A percentile compares a stretch with the other conserved stretches of the same genome.
phyloP scores from a whole-genome alignment of 2,329 filamentous ascomycete genomes.

The Nemania abortiva region DNA sequence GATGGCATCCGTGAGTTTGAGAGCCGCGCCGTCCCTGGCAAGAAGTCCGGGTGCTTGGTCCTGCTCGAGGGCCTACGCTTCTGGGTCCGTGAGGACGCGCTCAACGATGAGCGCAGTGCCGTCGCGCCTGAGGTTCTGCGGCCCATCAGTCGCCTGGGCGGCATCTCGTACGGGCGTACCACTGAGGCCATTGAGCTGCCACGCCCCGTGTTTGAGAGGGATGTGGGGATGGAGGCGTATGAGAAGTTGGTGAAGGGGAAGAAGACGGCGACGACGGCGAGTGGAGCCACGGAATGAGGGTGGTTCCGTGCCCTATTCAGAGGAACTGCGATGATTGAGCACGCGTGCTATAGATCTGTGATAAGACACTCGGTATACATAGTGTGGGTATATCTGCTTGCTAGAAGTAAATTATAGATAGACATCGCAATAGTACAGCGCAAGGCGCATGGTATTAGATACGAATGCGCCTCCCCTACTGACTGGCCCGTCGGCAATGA shows the following conservation, averaged over 20 bases:
- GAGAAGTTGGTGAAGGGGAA: conserved; percentile 63
- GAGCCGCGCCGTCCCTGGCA: conserved; percentile 75
- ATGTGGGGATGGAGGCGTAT: conserved; percentile 64
- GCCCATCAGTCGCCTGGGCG: conserved; percentile 83
- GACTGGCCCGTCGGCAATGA: too few relatives aligned
- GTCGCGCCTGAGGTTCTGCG: conserved; percentile 81
- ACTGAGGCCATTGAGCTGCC: conserved; percentile 79
- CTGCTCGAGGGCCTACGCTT: conserved; percentile 88
- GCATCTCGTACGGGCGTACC: conserved; percentile 83
- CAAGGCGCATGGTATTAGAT: too few relatives aligned
- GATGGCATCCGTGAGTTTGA: conserved; percentile 83
- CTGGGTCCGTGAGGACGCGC: conserved; percentile 89
- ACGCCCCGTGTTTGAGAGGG: conserved; percentile 68
- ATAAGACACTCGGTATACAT: too few relatives aligned
- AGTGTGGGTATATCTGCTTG: too few relatives aligned
- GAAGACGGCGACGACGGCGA: conserved; percentile 44
- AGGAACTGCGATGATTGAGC: too few relatives aligned
- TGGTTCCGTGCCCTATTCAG: too few relatives aligned
- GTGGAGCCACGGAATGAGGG: conserved; percentile 19
- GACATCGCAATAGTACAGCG: too few relatives aligned
- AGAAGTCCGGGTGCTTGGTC: conserved; percentile 79
- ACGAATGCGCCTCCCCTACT: too few relatives aligned
- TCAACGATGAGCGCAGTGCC: conserved; percentile 80
- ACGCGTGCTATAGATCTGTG: too few relatives aligned
- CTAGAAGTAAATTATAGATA: too few relatives aligned